Conservation (phyloP, 352 stramenopile species). For the Phytopythium sindhum region DNA sequence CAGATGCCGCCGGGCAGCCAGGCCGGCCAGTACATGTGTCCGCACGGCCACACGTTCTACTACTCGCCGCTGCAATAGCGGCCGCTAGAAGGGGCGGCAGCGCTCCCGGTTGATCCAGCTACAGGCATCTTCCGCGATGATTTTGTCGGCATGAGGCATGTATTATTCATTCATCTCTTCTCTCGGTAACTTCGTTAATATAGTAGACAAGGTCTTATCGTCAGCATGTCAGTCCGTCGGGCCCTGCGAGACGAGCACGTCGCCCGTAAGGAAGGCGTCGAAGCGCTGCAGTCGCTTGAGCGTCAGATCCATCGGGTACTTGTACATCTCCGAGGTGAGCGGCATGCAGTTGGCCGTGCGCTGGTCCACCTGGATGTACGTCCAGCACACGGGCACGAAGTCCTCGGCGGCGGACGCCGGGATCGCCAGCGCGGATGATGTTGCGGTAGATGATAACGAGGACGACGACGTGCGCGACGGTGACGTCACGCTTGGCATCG, state of each 20-base stretch:
- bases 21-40: slow-evolving; percentile 87
- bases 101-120: too few relatives aligned
- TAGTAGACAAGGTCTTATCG: not conserved
- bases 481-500: slow-evolving; percentile 3
- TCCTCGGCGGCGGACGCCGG: slow-evolving; percentile 33
- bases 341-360: slow-evolving; percentile 67
- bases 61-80: slow-evolving; percentile 68
- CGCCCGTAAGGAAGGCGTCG: slow-evolving; percentile 73
- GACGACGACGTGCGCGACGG: slow-evolving; percentile 49
- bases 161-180: not conserved
- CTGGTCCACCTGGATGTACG: slow-evolving; percentile 79
- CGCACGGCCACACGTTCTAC: slow-evolving; percentile 84
- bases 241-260: slow-evolving; percentile 64
- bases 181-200: not conserved
- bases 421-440: slow-evolving; percentile 11
- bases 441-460: slow-evolving; percentile 30
- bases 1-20: slow-evolving; percentile 84
- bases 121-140: not conserved
- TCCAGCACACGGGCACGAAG: slow-evolving; percentile 75
- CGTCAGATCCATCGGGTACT: slow-evolving; percentile 71
- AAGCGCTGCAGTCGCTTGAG: slow-evolving; percentile 67
- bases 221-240: slow-evolving; percentile 1
- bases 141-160: too few relatives aligned
- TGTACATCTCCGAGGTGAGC: slow-evolving; percentile 81
- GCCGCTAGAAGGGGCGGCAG: too few relatives aligned